Evolutionary conservation across 345 rosid genomes (phyloP).

Genomic region (Bruguiera sexangula): DNA sequence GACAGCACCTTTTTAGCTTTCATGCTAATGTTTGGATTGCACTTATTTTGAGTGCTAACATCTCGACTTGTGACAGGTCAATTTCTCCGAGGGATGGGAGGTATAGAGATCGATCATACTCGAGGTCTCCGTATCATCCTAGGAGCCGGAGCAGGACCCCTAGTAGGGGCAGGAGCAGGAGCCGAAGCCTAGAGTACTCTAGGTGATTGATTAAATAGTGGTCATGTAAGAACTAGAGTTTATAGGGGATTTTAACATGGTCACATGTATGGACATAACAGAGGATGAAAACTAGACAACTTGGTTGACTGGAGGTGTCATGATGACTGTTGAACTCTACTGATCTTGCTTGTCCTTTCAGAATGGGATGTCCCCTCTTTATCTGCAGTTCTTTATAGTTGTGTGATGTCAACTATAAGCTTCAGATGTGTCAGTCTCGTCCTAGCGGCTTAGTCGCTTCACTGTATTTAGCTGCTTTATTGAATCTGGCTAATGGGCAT

Average conservation of each 20-base stretch:
- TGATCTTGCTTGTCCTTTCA: background rate
- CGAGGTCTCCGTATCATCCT: conserved; percentile 46
- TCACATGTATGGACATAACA: background rate
- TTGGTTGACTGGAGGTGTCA: background rate
- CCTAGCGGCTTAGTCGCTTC: no score
- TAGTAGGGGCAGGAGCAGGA: conserved; percentile 42
- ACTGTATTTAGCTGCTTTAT: no score
- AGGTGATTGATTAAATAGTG: conserved; percentile 23
- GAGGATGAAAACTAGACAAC: background rate
- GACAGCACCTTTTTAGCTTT: background rate
- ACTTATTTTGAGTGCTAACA: background rate
- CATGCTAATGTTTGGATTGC: background rate
- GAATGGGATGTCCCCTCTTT: background rate
- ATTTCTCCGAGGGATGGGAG: conserved; percentile 53
- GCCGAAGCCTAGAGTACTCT: conserved; percentile 30
- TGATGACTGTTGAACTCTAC: background rate
- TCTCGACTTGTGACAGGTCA: conserved; percentile 36
- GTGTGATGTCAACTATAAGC: no score
- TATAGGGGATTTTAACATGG: background rate
- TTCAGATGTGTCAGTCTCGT: no score
- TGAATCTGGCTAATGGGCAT: no score
- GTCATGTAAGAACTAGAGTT: background rate
- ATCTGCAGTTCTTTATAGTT: no score
- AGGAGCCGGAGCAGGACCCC: conserved; percentile 47
- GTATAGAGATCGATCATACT: conserved; percentile 48